Evolutionary conservation across 768 basidiomycete genomes (phyloP).

Genomic region (Russula griseocarnosa): DNA sequence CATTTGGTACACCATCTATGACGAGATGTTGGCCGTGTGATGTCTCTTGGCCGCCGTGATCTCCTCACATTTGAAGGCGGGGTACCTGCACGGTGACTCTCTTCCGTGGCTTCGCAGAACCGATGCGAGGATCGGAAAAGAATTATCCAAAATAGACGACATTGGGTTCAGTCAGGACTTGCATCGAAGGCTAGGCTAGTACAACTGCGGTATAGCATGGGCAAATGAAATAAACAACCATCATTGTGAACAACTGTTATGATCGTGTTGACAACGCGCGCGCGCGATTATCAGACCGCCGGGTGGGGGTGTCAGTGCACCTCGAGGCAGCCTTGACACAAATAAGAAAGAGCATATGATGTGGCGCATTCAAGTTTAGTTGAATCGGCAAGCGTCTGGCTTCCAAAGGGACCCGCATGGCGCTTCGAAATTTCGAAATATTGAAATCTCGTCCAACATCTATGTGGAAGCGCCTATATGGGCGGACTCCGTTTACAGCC

Average conservation of each 20-base stretch:
- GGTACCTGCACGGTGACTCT: constrained; percentile 11
- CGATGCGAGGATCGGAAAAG: constrained; percentile 20
- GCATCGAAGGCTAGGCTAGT: background rate
- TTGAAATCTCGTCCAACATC: too few relatives aligned
- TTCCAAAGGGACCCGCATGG: constrained; percentile 16
- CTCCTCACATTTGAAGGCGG: background rate
- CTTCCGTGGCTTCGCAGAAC: constrained; percentile 11
- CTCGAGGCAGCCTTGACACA: constrained; percentile 5
- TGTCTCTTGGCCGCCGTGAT: constrained; percentile 4
- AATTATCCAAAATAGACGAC: constrained; percentile 8
- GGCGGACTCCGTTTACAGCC: background rate
- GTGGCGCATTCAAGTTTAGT: constrained; percentile 14
- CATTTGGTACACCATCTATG: background rate
- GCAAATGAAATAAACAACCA: constrained; percentile 1
- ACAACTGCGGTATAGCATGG: background rate
- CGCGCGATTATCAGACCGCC: background rate
- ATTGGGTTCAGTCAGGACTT: background rate
- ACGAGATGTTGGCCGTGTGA: constrained; percentile 2
- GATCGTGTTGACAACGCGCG: background rate
- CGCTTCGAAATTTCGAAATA: constrained; percentile 7
- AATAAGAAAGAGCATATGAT: constrained; percentile 19
- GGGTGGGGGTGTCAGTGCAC: background rate
- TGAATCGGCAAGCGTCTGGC: constrained; percentile 4
- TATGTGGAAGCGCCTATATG: constrained; percentile 19
- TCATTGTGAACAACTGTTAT: background rate